These are phyloP conservation scores for Adenanthera pavonina DNA, from an alignment of 306 rosid genomes.

Conservation along the genomic window DNA sequence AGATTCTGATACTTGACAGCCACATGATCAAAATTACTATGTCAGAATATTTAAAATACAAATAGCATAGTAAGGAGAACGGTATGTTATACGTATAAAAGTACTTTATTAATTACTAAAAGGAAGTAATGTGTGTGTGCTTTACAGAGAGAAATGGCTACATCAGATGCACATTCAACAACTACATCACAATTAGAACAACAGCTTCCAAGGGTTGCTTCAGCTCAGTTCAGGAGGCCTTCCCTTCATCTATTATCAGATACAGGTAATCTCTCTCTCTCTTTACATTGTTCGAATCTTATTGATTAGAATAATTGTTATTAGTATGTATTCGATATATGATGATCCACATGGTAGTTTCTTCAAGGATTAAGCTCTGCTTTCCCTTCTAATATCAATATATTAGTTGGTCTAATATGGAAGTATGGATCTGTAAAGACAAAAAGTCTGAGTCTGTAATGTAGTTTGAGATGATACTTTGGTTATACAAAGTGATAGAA, in stretches of 20 bases:
- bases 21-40: background rate
- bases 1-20: background rate
- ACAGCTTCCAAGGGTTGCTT: slow-evolving; percentile 17
- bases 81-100: background rate
- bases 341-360: background rate
- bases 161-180: background rate
- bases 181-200: background rate
- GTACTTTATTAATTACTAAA: background rate
- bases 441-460: background rate
- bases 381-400: background rate
- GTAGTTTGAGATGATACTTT: background rate
- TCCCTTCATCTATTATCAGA: slow-evolving; percentile 31
- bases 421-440: background rate
- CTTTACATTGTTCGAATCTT: no score
- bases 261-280: slow-evolving; percentile 27
- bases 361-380: no score
- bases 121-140: background rate
- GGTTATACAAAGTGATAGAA: background rate
- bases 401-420: background rate
- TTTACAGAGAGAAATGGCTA: slow-evolving; percentile 15
- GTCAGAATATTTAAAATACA: background rate
- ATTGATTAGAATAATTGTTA: no score
- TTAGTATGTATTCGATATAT: background rate
- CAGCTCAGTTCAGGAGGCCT: slow-evolving; percentile 42
- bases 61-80: background rate